A percentile compares a stretch with the other conserved stretches of the same genome.
Conservation (phyloP, 108 stramenopile species). For the Cyclostephanos invisitatus region DNA sequence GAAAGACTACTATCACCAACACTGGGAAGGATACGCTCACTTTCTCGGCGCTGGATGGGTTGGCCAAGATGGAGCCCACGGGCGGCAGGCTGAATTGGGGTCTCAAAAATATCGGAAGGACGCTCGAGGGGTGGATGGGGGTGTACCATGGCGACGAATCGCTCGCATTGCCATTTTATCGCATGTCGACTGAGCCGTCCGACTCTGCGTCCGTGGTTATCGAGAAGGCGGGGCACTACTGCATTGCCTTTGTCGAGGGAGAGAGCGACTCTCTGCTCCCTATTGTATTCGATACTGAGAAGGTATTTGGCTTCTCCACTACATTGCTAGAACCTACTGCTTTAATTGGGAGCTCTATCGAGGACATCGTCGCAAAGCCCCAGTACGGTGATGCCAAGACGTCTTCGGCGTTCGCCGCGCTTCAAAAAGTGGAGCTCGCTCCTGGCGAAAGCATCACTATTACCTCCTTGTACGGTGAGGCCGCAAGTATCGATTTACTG, state of each 20-base stretch:
- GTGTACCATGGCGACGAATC: constrained; percentile 88
- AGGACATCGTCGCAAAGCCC: constrained; percentile 65
- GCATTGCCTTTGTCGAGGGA: constrained; percentile 82
- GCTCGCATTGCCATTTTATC: constrained; percentile 89
- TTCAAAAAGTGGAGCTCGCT: constrained; percentile 61
- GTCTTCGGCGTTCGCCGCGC: constrained; percentile 90
- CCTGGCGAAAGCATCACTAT: constrained; percentile 81
- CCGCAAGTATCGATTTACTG: constrained; percentile 67
- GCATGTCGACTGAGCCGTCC: constrained; percentile 86
- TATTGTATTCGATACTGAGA: constrained; percentile 89
- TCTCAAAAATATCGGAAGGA: constrained; percentile 92
- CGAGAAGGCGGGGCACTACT: constrained; percentile 91
- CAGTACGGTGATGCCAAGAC: constrained; percentile 94
- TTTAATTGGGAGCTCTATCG: constrained; percentile 56
- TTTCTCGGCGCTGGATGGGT: constrained; percentile 84
- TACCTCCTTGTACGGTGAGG: constrained; percentile 86
- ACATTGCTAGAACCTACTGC: constrained; percentile 70
- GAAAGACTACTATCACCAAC: constrained; percentile 88
- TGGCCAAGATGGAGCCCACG: constrained; percentile 87
- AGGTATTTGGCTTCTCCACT: constrained; percentile 88
- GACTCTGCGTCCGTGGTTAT: constrained; percentile 88
- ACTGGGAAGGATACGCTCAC: constrained; percentile 60
- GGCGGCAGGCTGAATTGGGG: constrained; percentile 81
- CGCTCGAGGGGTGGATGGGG: constrained; percentile 96
- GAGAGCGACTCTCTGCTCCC: constrained; percentile 66